Conservation (phyloP, 495 filamentous ascomycete species). For the Penicillium cataractarum region DNA sequence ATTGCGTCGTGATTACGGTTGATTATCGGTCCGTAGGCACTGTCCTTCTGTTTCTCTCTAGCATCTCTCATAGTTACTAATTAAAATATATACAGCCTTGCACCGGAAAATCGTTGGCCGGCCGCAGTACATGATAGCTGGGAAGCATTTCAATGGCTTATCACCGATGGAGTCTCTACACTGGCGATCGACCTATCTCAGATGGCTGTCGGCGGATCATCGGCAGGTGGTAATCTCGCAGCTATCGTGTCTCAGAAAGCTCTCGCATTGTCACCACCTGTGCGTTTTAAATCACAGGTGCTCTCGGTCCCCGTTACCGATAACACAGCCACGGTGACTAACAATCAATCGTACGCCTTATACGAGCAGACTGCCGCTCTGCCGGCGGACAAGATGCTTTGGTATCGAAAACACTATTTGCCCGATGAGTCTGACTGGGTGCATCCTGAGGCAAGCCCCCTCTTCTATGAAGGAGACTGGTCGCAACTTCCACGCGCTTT, state of each 20-base stretch:
- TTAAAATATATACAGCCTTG: no score
- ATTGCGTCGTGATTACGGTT: neutral
- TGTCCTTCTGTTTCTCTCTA: no score
- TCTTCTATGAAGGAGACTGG: neutral
- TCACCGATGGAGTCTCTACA: neutral
- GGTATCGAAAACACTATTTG: neutral
- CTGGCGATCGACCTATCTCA: neutral
- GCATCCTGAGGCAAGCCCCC: neutral
- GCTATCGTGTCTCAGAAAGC: neutral
- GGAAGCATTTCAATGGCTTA: neutral
- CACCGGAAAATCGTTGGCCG: neutral
- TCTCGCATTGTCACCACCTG: neutral
- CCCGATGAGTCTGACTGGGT: neutral
- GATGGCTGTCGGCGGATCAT: neutral
- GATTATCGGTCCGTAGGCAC: neutral
- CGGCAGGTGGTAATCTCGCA: neutral
- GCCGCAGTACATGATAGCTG: neutral
- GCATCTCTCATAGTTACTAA: no score
- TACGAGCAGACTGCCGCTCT: neutral
- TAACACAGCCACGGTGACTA: neutral
- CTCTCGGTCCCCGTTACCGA: neutral
- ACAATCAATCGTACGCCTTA: neutral
- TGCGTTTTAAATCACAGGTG: neutral
- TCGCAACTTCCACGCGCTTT: neutral
- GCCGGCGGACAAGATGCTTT: neutral